Conservation (phyloP, 2,329 filamentous ascomycete species). For the Fonsecaea nubica region DNA sequence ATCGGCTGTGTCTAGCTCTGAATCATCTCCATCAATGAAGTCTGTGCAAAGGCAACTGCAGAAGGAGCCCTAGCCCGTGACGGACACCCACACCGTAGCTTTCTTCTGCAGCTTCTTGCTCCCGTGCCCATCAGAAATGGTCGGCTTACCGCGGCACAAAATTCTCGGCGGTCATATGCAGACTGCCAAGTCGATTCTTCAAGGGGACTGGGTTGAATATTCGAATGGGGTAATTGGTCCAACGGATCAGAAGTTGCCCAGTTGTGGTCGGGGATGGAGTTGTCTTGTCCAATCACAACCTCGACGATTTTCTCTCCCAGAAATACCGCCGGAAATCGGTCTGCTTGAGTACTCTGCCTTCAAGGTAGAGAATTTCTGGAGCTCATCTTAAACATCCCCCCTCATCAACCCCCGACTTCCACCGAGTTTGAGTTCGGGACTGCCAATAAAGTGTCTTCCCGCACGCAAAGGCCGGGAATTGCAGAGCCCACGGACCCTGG, state of each 20-base stretch:
- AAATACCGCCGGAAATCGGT: constrained; percentile 6
- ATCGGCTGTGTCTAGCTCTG: constrained; percentile 2
- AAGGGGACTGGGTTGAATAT: background rate
- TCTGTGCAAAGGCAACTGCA: background rate
- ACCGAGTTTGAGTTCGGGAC: constrained; percentile 15
- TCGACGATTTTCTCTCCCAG: background rate
- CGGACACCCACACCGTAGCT: background rate
- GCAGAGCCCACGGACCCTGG: background rate
- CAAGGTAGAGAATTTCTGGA: background rate
- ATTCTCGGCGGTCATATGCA: constrained; percentile 3
- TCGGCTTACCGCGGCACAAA: constrained; percentile 19
- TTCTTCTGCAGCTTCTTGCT: background rate
- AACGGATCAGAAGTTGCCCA: background rate
- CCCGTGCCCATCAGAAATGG: background rate
- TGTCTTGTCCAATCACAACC: constrained; percentile 8
- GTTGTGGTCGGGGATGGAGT: background rate
- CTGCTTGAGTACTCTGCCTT: background rate
- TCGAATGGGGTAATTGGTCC: background rate
- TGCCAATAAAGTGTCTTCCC: background rate
- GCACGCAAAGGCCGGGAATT: background rate
- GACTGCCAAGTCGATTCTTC: background rate
- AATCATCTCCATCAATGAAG: constrained; percentile 1
- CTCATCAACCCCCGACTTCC: constrained; percentile 8
- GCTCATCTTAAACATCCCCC: background rate
- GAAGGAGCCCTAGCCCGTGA: background rate